Percentiles rank a stretch among this genome's conserved stretches.
phyloP scores from a whole-genome alignment of 1,284 basidiomycete species.

The Hymenochaete sp. region DNA sequence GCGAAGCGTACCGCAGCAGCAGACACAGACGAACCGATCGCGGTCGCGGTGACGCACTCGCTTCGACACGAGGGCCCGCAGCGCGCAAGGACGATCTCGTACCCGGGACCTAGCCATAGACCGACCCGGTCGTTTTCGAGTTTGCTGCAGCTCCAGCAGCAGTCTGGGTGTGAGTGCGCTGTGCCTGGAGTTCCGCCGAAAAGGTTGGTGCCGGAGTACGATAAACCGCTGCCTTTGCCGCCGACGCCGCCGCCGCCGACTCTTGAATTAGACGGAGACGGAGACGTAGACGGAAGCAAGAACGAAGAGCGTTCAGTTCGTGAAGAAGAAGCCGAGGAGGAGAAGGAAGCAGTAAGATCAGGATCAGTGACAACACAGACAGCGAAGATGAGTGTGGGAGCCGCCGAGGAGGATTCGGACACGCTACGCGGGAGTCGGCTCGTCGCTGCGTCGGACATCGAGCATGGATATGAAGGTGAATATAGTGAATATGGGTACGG shows the following conservation, averaged over 20 bases:
- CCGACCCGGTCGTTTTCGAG: constrained; percentile 10
- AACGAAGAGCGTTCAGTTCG: not conserved
- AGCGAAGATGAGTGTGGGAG: constrained; percentile 11
- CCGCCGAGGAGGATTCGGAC: constrained; percentile 5
- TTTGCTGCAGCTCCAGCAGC: not conserved
- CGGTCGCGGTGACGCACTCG: constrained; percentile 4
- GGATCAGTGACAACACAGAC: no score
- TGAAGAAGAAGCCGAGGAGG: no score
- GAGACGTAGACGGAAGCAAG: no score
- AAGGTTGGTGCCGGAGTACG: not conserved
- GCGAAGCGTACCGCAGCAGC: no score
- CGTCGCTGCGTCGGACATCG: not conserved
- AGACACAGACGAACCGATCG: constrained; percentile 3
- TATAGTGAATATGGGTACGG: not conserved
- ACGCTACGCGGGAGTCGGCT: constrained; percentile 4
- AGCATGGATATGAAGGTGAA: not conserved
- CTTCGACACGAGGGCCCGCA: constrained; percentile 3
- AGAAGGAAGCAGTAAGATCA: not conserved
- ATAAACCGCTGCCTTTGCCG: constrained; percentile 12
- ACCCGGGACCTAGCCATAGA: constrained; percentile 6
- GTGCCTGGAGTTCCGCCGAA: not conserved
- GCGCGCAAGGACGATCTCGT: constrained; percentile 9
- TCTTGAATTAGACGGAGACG: no score
- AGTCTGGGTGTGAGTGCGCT: not conserved
- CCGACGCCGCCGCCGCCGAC: not conserved